These are phyloP conservation scores for Syzygium grande DNA, from an alignment of 345 rosid genomes.

Conservation along the genomic window DNA sequence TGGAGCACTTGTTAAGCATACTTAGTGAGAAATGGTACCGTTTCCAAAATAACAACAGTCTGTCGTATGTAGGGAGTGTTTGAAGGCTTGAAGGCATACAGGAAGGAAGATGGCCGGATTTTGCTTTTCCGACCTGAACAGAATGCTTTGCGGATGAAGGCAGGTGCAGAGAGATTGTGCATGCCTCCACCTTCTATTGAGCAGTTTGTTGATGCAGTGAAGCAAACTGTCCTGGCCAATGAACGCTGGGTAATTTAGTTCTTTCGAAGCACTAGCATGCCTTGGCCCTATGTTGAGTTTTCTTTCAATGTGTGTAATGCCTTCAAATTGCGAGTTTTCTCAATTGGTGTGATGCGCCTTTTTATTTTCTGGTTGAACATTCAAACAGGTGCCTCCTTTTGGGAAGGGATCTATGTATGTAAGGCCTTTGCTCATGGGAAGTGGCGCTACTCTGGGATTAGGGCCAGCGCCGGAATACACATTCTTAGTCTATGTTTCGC, in stretches of 20 bases:
- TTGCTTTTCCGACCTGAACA: constrained; percentile 33
- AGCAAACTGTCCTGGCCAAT: constrained; percentile 32
- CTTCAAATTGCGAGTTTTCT: neutral
- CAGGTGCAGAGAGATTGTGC: constrained; percentile 34
- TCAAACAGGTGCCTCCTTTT: constrained; percentile 44
- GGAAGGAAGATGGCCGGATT: constrained; percentile 18
- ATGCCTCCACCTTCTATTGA: constrained; percentile 32
- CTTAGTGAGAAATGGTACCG: neutral
- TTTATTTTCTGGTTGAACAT: neutral
- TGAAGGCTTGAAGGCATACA: constrained; percentile 36
- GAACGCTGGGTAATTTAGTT: constrained; percentile 24
- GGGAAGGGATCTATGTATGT: constrained; percentile 59
- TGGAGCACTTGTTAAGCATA: neutral
- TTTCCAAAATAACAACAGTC: neutral
- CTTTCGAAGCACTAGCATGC: neutral
- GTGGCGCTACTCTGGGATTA: constrained; percentile 33
- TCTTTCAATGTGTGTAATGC: neutral
- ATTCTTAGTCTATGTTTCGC: constrained; percentile 38
- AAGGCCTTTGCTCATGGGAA: constrained; percentile 61
- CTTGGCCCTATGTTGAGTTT: neutral
- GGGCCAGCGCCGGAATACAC: constrained; percentile 48
- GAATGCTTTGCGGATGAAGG: constrained; percentile 35
- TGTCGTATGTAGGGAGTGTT: constrained; percentile 23
- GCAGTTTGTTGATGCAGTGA: constrained; percentile 30
- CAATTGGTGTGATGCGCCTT: neutral